Percentiles rank a stretch among this genome's conserved stretches.
Evolutionary conservation across 2,329 filamentous ascomycete genomes (phyloP).

Genomic region (Pestalotiopsis sp.): DNA sequence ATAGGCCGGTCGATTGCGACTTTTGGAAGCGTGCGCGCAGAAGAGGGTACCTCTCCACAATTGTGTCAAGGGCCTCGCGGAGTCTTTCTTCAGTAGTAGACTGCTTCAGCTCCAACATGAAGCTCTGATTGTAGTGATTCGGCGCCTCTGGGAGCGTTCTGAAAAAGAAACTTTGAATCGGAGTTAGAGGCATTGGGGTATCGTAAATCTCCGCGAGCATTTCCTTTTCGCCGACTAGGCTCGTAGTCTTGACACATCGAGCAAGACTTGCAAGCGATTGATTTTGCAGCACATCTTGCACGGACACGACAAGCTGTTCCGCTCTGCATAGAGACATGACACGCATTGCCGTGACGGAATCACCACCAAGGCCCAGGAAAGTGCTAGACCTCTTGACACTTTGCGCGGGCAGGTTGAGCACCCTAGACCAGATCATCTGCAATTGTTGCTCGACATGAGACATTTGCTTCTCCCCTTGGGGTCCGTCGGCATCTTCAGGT

Average conservation of each 20-base stretch:
- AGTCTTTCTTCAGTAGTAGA: neutral
- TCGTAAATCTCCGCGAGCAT: constrained; percentile 10
- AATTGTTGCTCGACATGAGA: constrained; percentile 1
- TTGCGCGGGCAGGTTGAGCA: constrained; percentile 3
- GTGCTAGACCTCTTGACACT: neutral
- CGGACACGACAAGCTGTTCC: constrained; percentile 7
- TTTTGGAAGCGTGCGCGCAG: constrained; percentile 35
- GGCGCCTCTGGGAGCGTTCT: neutral
- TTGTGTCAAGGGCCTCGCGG: neutral
- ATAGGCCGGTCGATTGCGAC: neutral
- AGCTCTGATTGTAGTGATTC: constrained; percentile 14
- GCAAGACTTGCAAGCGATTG: constrained; percentile 10
- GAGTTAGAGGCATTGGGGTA: neutral
- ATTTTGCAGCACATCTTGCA: constrained; percentile 12
- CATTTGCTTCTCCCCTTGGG: neutral
- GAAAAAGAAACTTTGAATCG: constrained; percentile 14
- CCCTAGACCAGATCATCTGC: constrained; percentile 3
- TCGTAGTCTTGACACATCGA: neutral
- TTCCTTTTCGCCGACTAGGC: neutral
- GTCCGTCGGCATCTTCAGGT: neutral
- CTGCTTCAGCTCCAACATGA: constrained; percentile 2
- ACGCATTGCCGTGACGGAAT: constrained; percentile 15
- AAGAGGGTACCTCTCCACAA: constrained; percentile 21
- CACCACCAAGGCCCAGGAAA: constrained; percentile 12
- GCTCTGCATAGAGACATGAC: constrained; percentile 10